A percentile compares a stretch with the other conserved stretches of the same genome.
Conservation (phyloP, 2,329 filamentous ascomycete genomes). For the Cryphonectria radicalis region DNA sequence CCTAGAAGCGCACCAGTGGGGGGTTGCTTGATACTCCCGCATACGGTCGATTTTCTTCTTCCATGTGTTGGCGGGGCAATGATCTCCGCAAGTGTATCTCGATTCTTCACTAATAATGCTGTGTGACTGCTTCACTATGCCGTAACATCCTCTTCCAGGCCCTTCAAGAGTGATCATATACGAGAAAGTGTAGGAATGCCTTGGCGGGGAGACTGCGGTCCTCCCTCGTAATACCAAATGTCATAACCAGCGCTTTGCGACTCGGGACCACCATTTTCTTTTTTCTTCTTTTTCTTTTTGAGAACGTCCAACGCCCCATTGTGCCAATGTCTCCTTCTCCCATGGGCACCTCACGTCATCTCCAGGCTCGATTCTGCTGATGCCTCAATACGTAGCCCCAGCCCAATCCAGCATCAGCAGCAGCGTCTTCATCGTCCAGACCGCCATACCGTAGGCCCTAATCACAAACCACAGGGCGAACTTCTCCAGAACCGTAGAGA, state of each 20-base stretch:
- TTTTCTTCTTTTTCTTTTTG: neutral
- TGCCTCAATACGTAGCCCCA: slow-evolving; percentile 24
- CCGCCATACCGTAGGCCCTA: slow-evolving; percentile 20
- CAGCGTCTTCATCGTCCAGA: slow-evolving; percentile 23
- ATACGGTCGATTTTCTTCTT: neutral
- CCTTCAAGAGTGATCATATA: neutral
- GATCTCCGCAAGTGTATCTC: neutral
- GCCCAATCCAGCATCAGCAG: slow-evolving; percentile 26
- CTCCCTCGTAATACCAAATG: neutral
- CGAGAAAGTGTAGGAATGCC: neutral
- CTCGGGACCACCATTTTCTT: neutral
- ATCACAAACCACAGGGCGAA: slow-evolving; percentile 19
- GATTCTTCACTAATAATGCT: neutral
- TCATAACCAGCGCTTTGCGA: neutral
- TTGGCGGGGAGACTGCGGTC: neutral
- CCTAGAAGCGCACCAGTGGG: neutral
- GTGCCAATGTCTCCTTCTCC: neutral
- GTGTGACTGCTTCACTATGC: neutral
- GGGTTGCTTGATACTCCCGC: neutral
- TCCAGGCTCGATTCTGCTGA: neutral
- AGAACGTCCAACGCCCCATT: neutral
- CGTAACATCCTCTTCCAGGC: neutral
- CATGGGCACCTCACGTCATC: neutral
- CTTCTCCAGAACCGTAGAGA: slow-evolving; percentile 12
- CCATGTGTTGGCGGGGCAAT: neutral